Base-by-base conservation (phyloP, 2,329 filamentous ascomycete genomes). In the Colletotrichum truncatum region DNA sequence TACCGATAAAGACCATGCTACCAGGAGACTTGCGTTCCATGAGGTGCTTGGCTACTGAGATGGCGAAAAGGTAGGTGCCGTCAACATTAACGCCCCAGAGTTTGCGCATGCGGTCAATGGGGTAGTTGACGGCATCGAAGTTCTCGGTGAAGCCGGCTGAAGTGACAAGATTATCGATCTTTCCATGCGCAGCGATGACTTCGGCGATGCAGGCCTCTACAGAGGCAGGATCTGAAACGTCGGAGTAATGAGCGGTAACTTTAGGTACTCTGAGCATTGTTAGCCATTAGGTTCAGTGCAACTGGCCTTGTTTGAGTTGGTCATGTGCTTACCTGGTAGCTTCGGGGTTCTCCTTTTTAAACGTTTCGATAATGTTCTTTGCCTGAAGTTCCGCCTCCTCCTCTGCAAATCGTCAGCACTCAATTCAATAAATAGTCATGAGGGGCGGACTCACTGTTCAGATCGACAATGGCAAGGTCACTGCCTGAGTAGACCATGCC, bases 101-200 rank as follows among this genome's bases (percentile, higher is more conserved):
- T 84, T 97, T 97, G 79, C 94, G 89, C 79, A 98, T 91, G 70
- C 94, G 91, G 71, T 97, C 93, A 71, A 94, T 89, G 1, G 94
- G 94, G 81, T 98, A 98, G 70, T 90, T 89, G 73, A 94, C 91
- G 48, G 95, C 95, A 73, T 97, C 91, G 74, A 94, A 97, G 83
- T 98, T 98, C 83, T 98, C 95, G 12, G 93, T 96, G 82, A 98
- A 97, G 46, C 95, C 95, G 52, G 95, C 95, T n/a, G 93, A 97
- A 25, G 95, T 98, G 72, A 98, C 94, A 25, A 98, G 87, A 79
- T 93, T 91, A 80, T 97, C 94, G 71, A 98, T 93, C 78, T 92
- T 91, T 78, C 91, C 90, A 76, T 97, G 94, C 64, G 86, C 80
- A 51, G 82, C 72, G 53, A 95, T 76, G 70, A 95, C 86, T 66